Conservation (phyloP, 306 rosid genomes). For the Quercus wislizeni region DNA sequence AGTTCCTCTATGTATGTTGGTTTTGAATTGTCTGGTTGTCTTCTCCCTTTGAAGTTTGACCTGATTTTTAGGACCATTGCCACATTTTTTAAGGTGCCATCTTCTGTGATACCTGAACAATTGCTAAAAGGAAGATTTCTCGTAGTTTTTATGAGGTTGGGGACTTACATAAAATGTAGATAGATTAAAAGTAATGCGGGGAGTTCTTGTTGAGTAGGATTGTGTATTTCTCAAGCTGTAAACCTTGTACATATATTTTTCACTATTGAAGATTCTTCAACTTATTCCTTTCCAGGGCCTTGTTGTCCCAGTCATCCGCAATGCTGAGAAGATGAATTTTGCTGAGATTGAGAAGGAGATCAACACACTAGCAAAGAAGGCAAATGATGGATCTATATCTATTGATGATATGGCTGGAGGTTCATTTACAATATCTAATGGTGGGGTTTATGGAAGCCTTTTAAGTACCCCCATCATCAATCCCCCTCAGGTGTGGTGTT, state of each 20-base stretch:
- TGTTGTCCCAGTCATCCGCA: conserved; percentile 79
- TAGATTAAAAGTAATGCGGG: background rate
- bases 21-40: background rate
- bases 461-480: conserved; percentile 83
- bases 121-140: background rate
- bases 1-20: background rate
- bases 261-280: conserved; percentile 1
- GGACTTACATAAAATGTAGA: background rate
- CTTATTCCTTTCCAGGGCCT: conserved; percentile 48
- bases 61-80: background rate
- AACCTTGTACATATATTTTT: background rate
- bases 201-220: background rate
- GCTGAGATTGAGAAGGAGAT: conserved; percentile 85
- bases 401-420: conserved; percentile 95
- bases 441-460: conserved; percentile 88
- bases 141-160: too few relatives aligned
- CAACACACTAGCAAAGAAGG: conserved; percentile 72
- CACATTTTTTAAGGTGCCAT: too few relatives aligned
- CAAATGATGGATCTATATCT: conserved; percentile 65
- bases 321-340: conserved; percentile 66
- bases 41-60: background rate
- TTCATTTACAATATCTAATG: conserved; percentile 78
- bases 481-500: conserved; percentile 65
- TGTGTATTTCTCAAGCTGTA: background rate
- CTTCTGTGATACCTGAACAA: background rate